Percentiles rank a stretch among this genome's conserved stretches.
Conservation (phyloP, 805 yeast genomes). For the Spathaspora arborariae region DNA sequence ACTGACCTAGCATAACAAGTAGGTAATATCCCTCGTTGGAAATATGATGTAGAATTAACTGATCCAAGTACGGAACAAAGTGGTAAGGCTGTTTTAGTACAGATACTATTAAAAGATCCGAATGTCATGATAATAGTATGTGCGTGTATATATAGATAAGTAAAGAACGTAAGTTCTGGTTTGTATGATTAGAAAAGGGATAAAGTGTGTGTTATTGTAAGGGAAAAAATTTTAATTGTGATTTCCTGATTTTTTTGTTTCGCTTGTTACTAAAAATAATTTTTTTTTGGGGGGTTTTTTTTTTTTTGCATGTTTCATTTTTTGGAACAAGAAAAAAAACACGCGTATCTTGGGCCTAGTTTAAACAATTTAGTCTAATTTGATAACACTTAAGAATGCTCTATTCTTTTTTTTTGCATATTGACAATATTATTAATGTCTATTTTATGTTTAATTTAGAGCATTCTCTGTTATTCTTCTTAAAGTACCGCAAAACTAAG, state of each 20-base stretch:
- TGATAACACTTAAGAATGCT: no score
- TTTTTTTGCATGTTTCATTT: not conserved
- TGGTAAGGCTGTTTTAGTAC: conserved; percentile 70
- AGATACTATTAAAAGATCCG: conserved; percentile 62
- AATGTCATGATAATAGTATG: conserved; percentile 46
- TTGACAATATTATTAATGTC: no score
- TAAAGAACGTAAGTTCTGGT: not conserved
- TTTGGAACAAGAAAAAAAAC: not conserved
- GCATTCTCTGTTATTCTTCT: no score
- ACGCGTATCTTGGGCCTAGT: not conserved
- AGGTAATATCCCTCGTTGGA: conserved; percentile 64
- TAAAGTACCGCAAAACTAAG: no score
- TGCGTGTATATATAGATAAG: not conserved
- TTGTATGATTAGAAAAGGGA: not conserved
- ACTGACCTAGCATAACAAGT: conserved; percentile 82
- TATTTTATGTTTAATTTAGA: no score
- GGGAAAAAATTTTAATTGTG: not conserved
- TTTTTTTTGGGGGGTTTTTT: no score
- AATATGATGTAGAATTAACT: conserved; percentile 24
- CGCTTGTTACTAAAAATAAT: not conserved
- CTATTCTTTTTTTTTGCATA: no score
- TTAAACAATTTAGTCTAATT: no score
- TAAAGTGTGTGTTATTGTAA: not conserved
- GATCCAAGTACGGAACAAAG: conserved; percentile 73
- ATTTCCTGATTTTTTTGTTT: not conserved